phyloP scores from a whole-genome alignment of 2,329 filamentous ascomycete genomes.

The Lecanosticta acicola region DNA sequence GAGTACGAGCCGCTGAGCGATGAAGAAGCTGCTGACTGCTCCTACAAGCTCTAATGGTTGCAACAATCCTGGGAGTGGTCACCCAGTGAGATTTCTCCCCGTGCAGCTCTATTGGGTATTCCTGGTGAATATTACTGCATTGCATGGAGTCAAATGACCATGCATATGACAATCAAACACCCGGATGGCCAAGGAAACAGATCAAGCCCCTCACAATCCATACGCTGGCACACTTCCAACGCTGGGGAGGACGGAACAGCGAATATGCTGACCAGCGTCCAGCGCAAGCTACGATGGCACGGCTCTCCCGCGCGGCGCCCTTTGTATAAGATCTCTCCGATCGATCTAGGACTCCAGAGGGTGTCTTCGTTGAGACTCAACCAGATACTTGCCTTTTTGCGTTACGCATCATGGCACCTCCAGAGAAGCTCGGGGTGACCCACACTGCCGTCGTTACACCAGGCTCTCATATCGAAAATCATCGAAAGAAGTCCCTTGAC shows the following conservation, averaged over 20 bases:
- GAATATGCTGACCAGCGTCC: background rate
- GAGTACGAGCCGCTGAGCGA: no score
- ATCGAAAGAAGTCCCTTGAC: background rate
- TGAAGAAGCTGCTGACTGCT: no score
- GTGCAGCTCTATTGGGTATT: background rate
- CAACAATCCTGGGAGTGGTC: no score
- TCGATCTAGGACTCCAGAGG: no score
- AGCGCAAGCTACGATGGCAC: background rate
- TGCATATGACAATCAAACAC: no score
- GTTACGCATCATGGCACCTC: background rate
- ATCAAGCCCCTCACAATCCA: background rate
- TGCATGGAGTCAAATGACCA: background rate
- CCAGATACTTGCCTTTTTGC: background rate
- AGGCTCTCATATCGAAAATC: background rate
- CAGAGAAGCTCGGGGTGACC: background rate
- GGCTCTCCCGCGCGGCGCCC: background rate
- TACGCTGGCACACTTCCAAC: background rate
- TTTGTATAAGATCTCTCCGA: background rate
- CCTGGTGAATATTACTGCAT: background rate
- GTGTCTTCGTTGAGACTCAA: no score
- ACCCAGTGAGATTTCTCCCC: no score
- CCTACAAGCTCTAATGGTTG: no score
- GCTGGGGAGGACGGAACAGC: background rate
- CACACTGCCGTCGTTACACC: background rate
- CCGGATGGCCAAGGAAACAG: background rate